These are phyloP conservation scores for Filobasidium uniguttulatum DNA, from an alignment of 1,284 basidiomycete species.

Conservation along the genomic window DNA sequence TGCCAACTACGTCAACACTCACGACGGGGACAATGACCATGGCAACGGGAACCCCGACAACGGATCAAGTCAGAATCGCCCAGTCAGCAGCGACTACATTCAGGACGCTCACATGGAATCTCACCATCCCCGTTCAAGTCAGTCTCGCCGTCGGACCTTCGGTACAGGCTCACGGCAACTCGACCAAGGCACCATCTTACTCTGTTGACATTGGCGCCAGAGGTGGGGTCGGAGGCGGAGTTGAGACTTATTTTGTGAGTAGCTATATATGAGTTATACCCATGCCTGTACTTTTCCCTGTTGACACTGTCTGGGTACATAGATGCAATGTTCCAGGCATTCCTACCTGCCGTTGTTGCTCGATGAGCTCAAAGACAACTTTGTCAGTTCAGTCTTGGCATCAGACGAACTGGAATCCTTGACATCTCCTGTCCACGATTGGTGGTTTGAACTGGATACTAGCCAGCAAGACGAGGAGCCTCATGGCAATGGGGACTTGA, in stretches of 20 bases:
- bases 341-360: constrained; percentile 81
- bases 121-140: constrained; percentile 27
- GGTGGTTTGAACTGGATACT: constrained; percentile 81
- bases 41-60: too few species aligned
- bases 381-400: constrained; percentile 79
- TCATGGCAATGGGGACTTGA: constrained; percentile 40
- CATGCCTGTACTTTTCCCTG: background rate
- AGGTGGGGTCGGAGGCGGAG: constrained; percentile 20
- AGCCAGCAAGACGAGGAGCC: constrained; percentile 15
- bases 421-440: constrained; percentile 52
- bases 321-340: constrained; percentile 61
- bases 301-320: background rate
- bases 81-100: constrained; percentile 30
- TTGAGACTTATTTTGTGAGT: constrained; percentile 34
- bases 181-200: background rate
- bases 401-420: constrained; percentile 50
- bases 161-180: background rate
- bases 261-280: too few species aligned
- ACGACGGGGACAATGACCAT: too few species aligned
- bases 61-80: constrained; percentile 13
- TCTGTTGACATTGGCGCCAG: constrained; percentile 4
- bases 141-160: constrained; percentile 22
- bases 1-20: too few species aligned
- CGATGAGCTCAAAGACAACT: constrained; percentile 66
- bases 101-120: constrained; percentile 33